Evolutionary conservation across 2,329 filamentous ascomycete genomes (phyloP).

Genomic region (Alternaria postmessia): DNA sequence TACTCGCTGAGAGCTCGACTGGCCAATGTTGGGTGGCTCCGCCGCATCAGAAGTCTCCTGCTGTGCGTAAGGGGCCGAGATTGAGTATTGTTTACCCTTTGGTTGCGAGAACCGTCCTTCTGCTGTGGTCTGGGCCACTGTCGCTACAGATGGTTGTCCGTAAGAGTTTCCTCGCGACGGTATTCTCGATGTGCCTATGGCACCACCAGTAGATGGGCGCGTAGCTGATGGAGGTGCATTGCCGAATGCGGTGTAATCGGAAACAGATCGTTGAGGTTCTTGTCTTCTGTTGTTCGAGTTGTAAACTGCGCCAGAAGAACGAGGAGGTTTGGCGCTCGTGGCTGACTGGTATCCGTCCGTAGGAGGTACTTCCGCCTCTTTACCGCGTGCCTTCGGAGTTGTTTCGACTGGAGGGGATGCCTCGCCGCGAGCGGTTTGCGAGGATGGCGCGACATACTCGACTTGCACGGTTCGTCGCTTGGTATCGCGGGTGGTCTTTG

Average conservation of each 20-base stretch:
- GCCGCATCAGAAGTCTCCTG: slow-evolving; percentile 44
- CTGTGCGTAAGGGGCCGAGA: slow-evolving; percentile 71
- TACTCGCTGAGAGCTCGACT: slow-evolving; percentile 63
- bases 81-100: slow-evolving; percentile 73
- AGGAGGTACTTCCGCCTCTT: slow-evolving; percentile 56
- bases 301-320: slow-evolving; percentile 35
- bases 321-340: slow-evolving; percentile 32
- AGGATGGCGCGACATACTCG: slow-evolving; percentile 93
- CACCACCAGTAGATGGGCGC: slow-evolving; percentile 82
- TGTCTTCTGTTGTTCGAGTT: slow-evolving; percentile 47
- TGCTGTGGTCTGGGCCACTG: slow-evolving; percentile 86
- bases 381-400: slow-evolving; percentile 61
- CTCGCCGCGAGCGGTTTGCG: slow-evolving; percentile 80
- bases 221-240: slow-evolving; percentile 53
- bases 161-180: slow-evolving; percentile 80
- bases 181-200: slow-evolving; percentile 69
- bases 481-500: slow-evolving; percentile 76
- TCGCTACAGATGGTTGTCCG: slow-evolving; percentile 85
- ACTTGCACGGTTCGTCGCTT: slow-evolving; percentile 96
- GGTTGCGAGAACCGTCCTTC: slow-evolving; percentile 88
- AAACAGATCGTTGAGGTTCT: slow-evolving; percentile 62
- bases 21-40: slow-evolving; percentile 62
- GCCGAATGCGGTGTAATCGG: slow-evolving; percentile 54
- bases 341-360: slow-evolving; percentile 50
- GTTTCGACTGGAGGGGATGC: slow-evolving; percentile 48